Evolutionary conservation across 306 rosid species (phyloP).

Genomic region (Lathyrus aphaca): DNA sequence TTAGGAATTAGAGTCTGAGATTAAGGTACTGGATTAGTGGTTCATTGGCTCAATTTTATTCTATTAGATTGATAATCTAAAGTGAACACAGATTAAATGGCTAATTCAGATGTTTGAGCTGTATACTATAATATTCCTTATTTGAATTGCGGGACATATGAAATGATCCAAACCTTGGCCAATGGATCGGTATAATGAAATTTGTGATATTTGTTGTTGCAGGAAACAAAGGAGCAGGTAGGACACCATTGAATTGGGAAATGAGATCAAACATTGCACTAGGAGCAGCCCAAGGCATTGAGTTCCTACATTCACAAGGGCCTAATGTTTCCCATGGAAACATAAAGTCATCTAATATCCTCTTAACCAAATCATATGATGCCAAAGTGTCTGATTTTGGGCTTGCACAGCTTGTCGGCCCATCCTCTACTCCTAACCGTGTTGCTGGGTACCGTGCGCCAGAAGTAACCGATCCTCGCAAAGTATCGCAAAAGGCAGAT

Average conservation of each 20-base stretch:
- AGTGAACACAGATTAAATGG: background rate
- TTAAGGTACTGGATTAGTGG: background rate
- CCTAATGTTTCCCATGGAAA: constrained; percentile 69
- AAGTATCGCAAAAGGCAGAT: constrained; percentile 72
- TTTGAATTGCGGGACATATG: constrained; percentile 5
- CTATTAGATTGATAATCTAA: constrained; percentile 12
- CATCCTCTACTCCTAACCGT: constrained; percentile 62
- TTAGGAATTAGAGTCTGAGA: constrained; percentile 14
- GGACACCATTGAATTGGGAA: constrained; percentile 75
- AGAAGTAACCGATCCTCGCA: constrained; percentile 69
- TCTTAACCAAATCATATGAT: constrained; percentile 58
- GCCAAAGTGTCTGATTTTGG: constrained; percentile 77
- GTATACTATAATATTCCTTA: background rate
- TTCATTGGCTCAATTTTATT: constrained; percentile 18
- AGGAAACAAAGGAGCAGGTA: constrained; percentile 72
- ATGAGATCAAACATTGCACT: constrained; percentile 63
- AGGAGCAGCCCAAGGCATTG: constrained; percentile 72
- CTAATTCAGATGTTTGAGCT: background rate
- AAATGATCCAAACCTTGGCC: background rate
- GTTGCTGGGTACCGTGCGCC: constrained; percentile 74
- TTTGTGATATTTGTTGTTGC: constrained; percentile 31
- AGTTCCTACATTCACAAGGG: constrained; percentile 65
- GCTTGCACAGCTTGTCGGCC: constrained; percentile 67
- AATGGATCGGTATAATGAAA: constrained; percentile 9
- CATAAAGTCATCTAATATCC: constrained; percentile 68